Base-by-base conservation (phyloP, 495 filamentous ascomycete species). In the Trichoderma gamsii region DNA sequence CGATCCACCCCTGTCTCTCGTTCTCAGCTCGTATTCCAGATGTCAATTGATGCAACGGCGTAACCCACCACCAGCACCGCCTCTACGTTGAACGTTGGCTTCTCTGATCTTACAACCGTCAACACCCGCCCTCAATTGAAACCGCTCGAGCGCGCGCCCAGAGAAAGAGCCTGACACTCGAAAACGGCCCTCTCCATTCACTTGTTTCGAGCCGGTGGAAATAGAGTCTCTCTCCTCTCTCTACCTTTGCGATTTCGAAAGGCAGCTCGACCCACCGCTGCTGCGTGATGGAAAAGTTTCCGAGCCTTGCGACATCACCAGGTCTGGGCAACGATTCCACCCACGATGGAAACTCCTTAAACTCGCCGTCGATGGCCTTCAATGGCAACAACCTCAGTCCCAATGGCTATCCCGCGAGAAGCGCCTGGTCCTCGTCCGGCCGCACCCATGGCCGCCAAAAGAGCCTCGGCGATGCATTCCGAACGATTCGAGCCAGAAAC, bases 391-490 rank as follows among this genome's bases (percentile, higher is more conserved):
- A 25, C 8, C 13, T 49, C 4, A 29, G n/a, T 32, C 8, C 5
- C 56, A 61, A 61, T 61, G 27, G 56, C 23, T 61, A 61, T 29
- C 56, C 56, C 9, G 56, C 56, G 23, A n/a, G 23, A 13, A 27
- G 27, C 27, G 12, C 27, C 2, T 61, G 56, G 56, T 61, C 56
- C 3, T 11, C 56, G 9, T 61, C 56, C 2, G 56, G 56, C 11
- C 56, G 68, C 66, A 76, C 78, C 70, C 91, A 93, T 75, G 81
- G 83, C 9, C 83, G 88, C 71, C 89, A 92, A 75, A 93, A 90
- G 80, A 96, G 92, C 77, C 83, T 97, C 71, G 88, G 88, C 78
- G 92, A 96, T 78, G 90, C 93, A 66, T 87, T 97, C 71, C 87
- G 83, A 67, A 92, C 87, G 4, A 92, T 97, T 69, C 81, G 92